Base-by-base conservation (phyloP, 2,329 filamentous ascomycete species). In the Pseudogymnoascus sp. region DNA sequence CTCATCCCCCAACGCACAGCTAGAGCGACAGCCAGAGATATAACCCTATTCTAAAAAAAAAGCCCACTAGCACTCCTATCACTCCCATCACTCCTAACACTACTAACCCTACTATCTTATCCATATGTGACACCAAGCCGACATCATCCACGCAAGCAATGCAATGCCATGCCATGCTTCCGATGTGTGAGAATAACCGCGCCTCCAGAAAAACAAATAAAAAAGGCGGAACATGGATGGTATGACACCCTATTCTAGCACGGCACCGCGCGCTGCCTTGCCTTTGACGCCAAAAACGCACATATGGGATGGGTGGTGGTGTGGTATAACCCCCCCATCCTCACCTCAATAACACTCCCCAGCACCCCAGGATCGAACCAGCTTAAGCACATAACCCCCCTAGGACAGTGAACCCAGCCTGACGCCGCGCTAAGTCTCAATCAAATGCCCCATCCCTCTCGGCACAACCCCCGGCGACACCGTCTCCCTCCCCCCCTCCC, bases 371-470 rank as follows among this genome's bases (percentile, higher is more conserved):
- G 5, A 42, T 18, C 40, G 9, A 21, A 21, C 9, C 25, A 6
- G 4, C 25, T 5, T 6, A 25, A 25, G 5, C 25, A 25, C 25
- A 25, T 6, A 25, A 18, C 18, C 25, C 25, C 25, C 25, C 6
- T 25, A 6, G 25, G 6, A 7, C 25, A 28, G 5, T 28, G 7
- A 28, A 28, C 25, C 7, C 25, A 28, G 25, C 25, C 5, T 28
- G 25, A 28, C 28, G 28, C 28, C 2, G 28, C 28, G 6, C 28
- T 21, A 59, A 34, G 28, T 31, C 56, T 63, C 53, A 53, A 63
- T 23, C 28, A 63, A 37, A 38, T 60, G 46, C 49, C 28, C 62
- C 62, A 63, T 63, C 11, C 53, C 49, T 11, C 38, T 63, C 49
- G 62, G 62, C 34, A 31, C 21, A 1, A 16, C 31, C 31, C 38